Percentiles rank a stretch among this genome's conserved stretches.
Conservation (phyloP, 306 rosid genomes). For the Cicer pinnatifidum region DNA sequence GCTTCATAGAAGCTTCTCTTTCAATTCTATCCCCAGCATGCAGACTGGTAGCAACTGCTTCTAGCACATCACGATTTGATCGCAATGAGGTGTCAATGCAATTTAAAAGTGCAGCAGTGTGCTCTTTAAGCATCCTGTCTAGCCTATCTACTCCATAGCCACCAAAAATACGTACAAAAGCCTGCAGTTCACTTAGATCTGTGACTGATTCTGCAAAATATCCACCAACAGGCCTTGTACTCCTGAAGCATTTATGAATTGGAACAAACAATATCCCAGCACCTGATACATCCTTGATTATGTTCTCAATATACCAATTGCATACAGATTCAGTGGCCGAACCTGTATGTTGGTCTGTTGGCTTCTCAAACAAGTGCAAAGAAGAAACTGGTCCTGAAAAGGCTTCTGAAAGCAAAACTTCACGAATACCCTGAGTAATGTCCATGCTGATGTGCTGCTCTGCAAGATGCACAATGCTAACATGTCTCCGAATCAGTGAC, state of each 20-base stretch:
- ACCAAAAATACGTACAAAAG: constrained; percentile 90
- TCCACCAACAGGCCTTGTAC: constrained; percentile 98
- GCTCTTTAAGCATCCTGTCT: constrained; percentile 92
- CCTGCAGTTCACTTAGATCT: constrained; percentile 82
- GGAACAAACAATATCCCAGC: constrained; percentile 97
- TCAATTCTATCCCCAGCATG: constrained; percentile 90
- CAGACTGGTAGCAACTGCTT: constrained; percentile 79
- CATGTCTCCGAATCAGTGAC: constrained; percentile 81
- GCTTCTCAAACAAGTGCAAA: constrained; percentile 84
- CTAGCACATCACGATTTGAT: constrained; percentile 87
- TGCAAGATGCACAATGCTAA: constrained; percentile 85
- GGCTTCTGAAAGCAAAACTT: constrained; percentile 86
- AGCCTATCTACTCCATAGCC: constrained; percentile 97
- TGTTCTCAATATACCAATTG: constrained; percentile 95
- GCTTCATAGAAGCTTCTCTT: constrained; percentile 84
- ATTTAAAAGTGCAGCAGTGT: constrained; percentile 96
- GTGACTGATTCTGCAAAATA: constrained; percentile 98
- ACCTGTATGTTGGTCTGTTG: constrained; percentile 85
- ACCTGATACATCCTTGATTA: constrained; percentile 86
- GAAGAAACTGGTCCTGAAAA: constrained; percentile 97
- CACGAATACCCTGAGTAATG: constrained; percentile 91
- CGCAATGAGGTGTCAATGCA: constrained; percentile 91
- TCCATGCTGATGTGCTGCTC: constrained; percentile 99
- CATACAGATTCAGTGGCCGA: constrained; percentile 89
- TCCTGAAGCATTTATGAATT: constrained; percentile 89